Evolutionary conservation across 768 basidiomycete species (phyloP).

Genomic region (Leccinum subgranulosum): DNA sequence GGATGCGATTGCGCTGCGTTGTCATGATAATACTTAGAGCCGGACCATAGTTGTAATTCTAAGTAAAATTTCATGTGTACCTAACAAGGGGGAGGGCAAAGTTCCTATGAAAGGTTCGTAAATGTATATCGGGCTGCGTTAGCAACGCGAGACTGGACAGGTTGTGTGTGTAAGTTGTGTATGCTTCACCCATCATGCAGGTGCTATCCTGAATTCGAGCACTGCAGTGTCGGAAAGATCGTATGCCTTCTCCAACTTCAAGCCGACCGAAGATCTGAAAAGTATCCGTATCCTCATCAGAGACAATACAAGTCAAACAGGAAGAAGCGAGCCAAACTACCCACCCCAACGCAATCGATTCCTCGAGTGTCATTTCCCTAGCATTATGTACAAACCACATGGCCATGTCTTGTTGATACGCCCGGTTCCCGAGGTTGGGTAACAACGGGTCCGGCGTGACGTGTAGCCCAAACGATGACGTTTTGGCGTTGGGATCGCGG

Average conservation of each 20-base stretch:
- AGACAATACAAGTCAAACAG: not conserved
- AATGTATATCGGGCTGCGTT: too few species aligned
- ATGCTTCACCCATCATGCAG: not conserved
- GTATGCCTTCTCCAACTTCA: not conserved
- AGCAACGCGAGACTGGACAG: too few species aligned
- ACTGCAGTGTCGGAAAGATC: not conserved
- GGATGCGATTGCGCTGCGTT: not conserved
- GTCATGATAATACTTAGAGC: not conserved
- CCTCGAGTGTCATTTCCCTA: slow-evolving; percentile 39
- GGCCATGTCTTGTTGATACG: slow-evolving; percentile 43
- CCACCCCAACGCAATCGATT: not conserved
- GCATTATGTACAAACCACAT: slow-evolving; percentile 44
- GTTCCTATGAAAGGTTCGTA: too few species aligned
- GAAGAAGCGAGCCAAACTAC: not conserved
- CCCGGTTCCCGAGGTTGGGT: slow-evolving; percentile 43
- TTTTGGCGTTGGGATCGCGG: slow-evolving; percentile 1
- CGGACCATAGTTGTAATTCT: not conserved
- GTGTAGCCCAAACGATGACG: slow-evolving; percentile 6
- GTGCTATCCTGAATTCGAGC: not conserved
- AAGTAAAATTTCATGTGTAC: not conserved
- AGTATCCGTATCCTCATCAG: not conserved
- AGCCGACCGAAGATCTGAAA: not conserved
- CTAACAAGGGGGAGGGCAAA: too few species aligned
- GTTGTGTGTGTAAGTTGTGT: too few species aligned
- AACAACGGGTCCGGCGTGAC: slow-evolving; percentile 44